Evolutionary conservation across 352 stramenopile genomes (phyloP).

Genomic region (Globisporangium mamillatum): DNA sequence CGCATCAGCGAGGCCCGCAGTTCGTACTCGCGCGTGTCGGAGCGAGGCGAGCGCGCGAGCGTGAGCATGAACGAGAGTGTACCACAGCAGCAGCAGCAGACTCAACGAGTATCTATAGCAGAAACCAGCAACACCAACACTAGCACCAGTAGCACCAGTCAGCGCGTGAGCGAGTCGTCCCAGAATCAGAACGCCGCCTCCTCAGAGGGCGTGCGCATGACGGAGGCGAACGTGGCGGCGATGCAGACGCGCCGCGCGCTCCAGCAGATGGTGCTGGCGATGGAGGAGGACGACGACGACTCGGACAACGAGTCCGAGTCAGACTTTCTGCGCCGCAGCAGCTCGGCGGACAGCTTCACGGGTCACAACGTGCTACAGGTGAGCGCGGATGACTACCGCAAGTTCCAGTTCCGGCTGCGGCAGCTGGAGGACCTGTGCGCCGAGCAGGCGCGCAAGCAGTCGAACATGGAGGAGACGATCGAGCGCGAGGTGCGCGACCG

Average conservation of each 20-base stretch:
- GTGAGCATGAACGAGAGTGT: constrained; percentile 4
- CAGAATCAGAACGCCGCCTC: neutral
- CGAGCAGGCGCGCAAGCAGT: constrained; percentile 70
- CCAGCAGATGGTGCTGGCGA: constrained; percentile 82
- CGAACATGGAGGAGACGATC: constrained; percentile 74
- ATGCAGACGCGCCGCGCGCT: constrained; percentile 78
- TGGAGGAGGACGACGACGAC: constrained; percentile 63
- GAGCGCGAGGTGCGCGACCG: constrained; percentile 65
- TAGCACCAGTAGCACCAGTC: constrained; percentile 11
- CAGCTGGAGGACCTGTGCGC: constrained; percentile 72
- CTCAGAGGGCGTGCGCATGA: constrained; percentile 35
- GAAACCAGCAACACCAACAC: neutral
- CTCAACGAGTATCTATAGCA: constrained; percentile 13
- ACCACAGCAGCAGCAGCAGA: constrained; percentile 13
- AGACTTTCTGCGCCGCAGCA: constrained; percentile 19
- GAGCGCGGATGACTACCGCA: constrained; percentile 70
- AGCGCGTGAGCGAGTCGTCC: constrained; percentile 15
- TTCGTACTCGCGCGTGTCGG: constrained; percentile 6
- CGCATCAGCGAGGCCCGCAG: constrained; percentile 18
- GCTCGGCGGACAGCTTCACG: constrained; percentile 10
- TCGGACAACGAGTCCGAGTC: constrained; percentile 53
- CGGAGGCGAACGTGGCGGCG: constrained; percentile 60
- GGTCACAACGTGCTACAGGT: constrained; percentile 41
- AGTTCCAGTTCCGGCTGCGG: constrained; percentile 80
- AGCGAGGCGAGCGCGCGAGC: constrained; percentile 7